A percentile compares a stretch with the other conserved stretches of the same genome.
These are phyloP conservation scores for Kitagawia praeruptora DNA, from an alignment of 129 eudicot genomes.

Conservation along the genomic window DNA sequence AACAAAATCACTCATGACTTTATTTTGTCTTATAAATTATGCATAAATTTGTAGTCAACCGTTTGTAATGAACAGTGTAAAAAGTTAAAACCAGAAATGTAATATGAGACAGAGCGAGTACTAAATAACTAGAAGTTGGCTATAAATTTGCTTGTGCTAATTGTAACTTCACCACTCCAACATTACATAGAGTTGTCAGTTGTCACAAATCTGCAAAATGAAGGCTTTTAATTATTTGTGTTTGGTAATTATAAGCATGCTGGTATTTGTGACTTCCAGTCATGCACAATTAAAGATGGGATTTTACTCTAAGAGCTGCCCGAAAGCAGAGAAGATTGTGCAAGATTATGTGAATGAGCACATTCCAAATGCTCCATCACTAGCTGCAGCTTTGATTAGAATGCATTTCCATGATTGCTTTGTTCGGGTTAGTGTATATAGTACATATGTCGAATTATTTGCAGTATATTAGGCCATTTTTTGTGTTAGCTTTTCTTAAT, in stretches of 20 bases:
- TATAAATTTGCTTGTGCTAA: conserved; percentile 5
- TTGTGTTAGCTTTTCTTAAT: not conserved
- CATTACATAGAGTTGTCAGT: not conserved
- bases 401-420: conserved; percentile 55
- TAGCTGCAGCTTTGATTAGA: conserved; percentile 37
- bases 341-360: conserved; percentile 15
- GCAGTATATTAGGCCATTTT: not conserved
- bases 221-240: not conserved
- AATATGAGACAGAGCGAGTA: too few relatives aligned
- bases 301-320: conserved; percentile 29
- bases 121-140: not conserved
- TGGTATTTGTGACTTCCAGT: conserved; percentile 7
- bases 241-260: conserved; percentile 8
- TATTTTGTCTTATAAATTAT: too few relatives aligned
- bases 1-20: too few relatives aligned
- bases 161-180: not conserved
- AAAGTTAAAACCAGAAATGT: too few relatives aligned
- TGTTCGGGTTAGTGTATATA: conserved; percentile 24
- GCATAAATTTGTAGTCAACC: too few relatives aligned
- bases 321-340: conserved; percentile 35
- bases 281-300: conserved; percentile 16
- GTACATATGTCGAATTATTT: not conserved
- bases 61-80: too few relatives aligned
- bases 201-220: not conserved
- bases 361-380: conserved; percentile 35